A percentile compares a stretch with the other conserved stretches of the same genome.
Evolutionary conservation across 1,284 basidiomycete genomes (phyloP).

Genomic region (Wolfiporia cocos): DNA sequence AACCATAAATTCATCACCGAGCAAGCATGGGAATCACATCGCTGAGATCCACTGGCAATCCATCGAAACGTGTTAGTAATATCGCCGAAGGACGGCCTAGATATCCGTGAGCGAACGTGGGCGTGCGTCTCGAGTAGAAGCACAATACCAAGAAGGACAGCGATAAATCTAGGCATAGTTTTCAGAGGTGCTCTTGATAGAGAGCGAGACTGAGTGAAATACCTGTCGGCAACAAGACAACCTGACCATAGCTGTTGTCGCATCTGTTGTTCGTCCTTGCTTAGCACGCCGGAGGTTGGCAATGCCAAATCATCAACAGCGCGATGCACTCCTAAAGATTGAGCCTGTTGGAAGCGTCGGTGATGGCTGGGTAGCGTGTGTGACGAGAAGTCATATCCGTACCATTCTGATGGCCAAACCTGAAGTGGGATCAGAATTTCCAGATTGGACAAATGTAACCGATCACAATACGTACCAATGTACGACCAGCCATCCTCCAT

Average conservation of each 20-base stretch:
- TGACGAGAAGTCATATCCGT: background rate
- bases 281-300: background rate
- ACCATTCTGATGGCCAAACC: constrained; percentile 9
- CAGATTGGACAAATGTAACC: background rate
- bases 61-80: constrained; percentile 1
- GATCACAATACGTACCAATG: constrained; percentile 2
- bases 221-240: constrained; percentile 9
- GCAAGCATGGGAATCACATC: constrained; percentile 1
- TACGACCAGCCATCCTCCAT: constrained; percentile 6
- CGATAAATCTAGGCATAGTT: constrained; percentile 4
- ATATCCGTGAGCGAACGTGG: too few relatives aligned
- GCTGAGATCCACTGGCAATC: constrained; percentile 1
- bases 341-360: constrained; percentile 4
- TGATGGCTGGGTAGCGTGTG: background rate
- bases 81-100: constrained; percentile 7
- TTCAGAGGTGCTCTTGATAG: background rate
- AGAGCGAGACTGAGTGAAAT: background rate
- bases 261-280: constrained; percentile 3
- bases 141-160: constrained; percentile 7
- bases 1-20: too few relatives aligned
- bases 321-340: constrained; percentile 6
- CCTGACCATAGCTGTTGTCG: constrained; percentile 7
- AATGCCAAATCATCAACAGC: background rate
- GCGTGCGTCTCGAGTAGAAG: too few relatives aligned
- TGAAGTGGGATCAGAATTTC: background rate